Evolutionary conservation across 2,329 filamentous ascomycete species (phyloP), one percentile per base, ranked within the genome.

Genomic region (Fusarium ambrosium): DNA sequence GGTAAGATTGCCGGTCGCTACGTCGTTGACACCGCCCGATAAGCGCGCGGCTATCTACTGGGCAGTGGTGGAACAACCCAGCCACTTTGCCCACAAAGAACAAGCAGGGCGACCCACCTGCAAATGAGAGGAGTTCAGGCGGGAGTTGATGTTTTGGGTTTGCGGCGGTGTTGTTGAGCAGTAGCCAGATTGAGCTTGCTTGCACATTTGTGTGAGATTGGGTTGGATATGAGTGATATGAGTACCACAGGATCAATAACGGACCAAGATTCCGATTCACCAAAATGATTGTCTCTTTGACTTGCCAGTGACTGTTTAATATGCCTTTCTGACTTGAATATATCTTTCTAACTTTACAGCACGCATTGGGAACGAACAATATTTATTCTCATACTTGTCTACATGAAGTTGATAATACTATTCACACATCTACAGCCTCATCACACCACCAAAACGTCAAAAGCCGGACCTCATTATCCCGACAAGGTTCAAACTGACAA

Each of bases 1-100:
- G 91, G 91, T 78, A 89, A 92, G 84, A 92, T 96, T 82, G 92
- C 90, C n/a, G 94, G 94, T 67, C 89, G 94, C 77, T 95, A 94
- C 80, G 93, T 96, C 69, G 87, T 96, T 70, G 94, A 96, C 83
- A 94, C 91, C 32, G 91, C 88, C 83, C 89, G 87, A 83, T 93
- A 89, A 73, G 74, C 73, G 74, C 64, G 72, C 69, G 72, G 69
- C 72, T 73, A 53, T 70, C 69, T 48, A 55, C 64, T 61, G 69
- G 69, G 72, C 11, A 69, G 64, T 74, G 68, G 64, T 73, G 63
- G 48, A 53, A 53, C 63, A 62, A 62, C 29, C 13, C 22, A 48
- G 32, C 41, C 60, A 63, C 45, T 29, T 29, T 29, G 41, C 22
- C 48, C 22, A 48, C 63, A 72, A 67, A 69, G 56, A 56, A 60